A percentile compares a stretch with the other conserved stretches of the same genome.
phyloP scores from a whole-genome alignment of 257 asterid species.

The Knoxia roxburghii region DNA sequence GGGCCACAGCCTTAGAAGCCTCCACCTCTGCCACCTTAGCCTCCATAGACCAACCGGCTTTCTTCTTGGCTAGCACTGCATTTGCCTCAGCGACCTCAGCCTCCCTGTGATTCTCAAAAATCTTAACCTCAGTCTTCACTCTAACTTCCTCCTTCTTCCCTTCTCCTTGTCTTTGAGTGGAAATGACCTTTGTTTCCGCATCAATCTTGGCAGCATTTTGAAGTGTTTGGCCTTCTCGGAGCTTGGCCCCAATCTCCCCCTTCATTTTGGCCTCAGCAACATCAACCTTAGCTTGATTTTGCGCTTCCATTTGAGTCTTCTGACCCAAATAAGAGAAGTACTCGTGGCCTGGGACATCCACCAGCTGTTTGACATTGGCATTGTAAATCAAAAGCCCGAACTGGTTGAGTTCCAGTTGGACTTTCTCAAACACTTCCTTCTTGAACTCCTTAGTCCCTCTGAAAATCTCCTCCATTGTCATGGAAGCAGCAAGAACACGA shows the following conservation, averaged over 20 bases:
- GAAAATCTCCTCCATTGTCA: conserved; percentile 69
- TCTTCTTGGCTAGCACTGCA: conserved; percentile 48
- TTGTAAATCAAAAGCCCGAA: conserved; percentile 59
- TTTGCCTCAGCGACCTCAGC: conserved; percentile 64
- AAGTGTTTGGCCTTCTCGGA: conserved; percentile 43
- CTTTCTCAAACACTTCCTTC: conserved; percentile 56
- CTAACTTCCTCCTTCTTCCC: conserved; percentile 51
- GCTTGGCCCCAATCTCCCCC: conserved; percentile 54
- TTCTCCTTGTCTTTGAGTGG: conserved; percentile 52
- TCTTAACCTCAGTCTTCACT: conserved; percentile 45
- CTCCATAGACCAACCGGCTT: conserved; percentile 59
- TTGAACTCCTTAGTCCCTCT: conserved; percentile 57
- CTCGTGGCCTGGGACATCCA: conserved; percentile 64
- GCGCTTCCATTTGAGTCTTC: conserved; percentile 68
- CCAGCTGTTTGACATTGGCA: conserved; percentile 67
- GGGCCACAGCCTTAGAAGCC: conserved; percentile 52
- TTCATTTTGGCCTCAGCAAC: conserved; percentile 65
- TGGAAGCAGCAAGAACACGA: conserved; percentile 58
- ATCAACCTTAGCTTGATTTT: conserved; percentile 54
- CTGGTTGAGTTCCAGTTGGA: conserved; percentile 57
- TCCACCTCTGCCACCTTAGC: conserved; percentile 56
- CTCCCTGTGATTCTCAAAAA: conserved; percentile 46
- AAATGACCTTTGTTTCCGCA: conserved; percentile 54
- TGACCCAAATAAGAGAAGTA: conserved; percentile 65
- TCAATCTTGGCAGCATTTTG: conserved; percentile 60